Percentiles rank a stretch among this genome's conserved stretches.
phyloP scores from a whole-genome alignment of 2,329 filamentous ascomycete genomes.

The Aspergillus sp. region DNA sequence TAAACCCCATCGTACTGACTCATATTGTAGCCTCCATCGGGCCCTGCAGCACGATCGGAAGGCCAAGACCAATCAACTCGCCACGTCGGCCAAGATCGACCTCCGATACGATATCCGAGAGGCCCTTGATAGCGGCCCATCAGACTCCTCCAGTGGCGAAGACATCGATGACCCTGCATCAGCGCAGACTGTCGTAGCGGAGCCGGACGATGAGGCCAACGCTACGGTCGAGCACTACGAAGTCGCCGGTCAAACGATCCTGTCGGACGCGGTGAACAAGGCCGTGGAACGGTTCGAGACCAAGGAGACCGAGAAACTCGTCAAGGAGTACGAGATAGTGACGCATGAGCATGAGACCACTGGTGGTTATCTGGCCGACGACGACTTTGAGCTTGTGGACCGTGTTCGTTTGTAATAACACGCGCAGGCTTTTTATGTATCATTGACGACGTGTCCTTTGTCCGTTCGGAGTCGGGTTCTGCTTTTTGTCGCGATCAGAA shows the following conservation, averaged over 20 bases:
- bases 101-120: slow-evolving; percentile 36
- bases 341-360: slow-evolving; percentile 37
- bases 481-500: neutral
- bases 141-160: slow-evolving; percentile 35
- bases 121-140: slow-evolving; percentile 25
- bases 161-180: slow-evolving; percentile 39
- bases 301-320: slow-evolving; percentile 60
- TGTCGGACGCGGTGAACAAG: slow-evolving; percentile 56
- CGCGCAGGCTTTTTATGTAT: neutral
- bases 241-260: slow-evolving; percentile 55
- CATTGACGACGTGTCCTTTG: neutral
- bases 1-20: neutral
- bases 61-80: slow-evolving; percentile 16
- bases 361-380: slow-evolving; percentile 31
- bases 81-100: slow-evolving; percentile 20
- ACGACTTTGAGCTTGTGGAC: slow-evolving; percentile 46
- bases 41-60: slow-evolving; percentile 11
- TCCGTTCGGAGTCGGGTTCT: neutral
- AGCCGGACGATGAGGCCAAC: slow-evolving; percentile 44
- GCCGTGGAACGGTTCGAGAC: slow-evolving; percentile 61
- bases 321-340: slow-evolving; percentile 61
- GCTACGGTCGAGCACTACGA: slow-evolving; percentile 56
- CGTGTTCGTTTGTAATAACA: slow-evolving; percentile 27
- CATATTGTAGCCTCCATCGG: slow-evolving; percentile 7
- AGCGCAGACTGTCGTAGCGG: slow-evolving; percentile 46